Base-by-base conservation (phyloP, 2,329 filamentous ascomycete species). In the Camillea tinctor region DNA sequence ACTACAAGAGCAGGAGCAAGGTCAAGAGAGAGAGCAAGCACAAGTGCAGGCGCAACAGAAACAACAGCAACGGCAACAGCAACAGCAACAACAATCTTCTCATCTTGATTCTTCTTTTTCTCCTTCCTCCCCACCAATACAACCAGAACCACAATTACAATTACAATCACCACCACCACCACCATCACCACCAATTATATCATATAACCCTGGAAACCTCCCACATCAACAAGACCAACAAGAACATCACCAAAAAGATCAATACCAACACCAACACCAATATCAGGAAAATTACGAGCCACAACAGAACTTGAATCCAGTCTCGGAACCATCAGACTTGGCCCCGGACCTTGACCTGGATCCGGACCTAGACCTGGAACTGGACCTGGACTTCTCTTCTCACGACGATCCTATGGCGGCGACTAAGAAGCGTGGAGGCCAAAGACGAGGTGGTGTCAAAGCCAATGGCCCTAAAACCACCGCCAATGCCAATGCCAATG, bases 341-440 rank as follows among this genome's bases (percentile, higher is more conserved):
- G 26, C 2, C 26, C 26, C 7, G 26, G 26, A 30, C 26, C 26
- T 9, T 9, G 26, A 30, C 26, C 26, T 30, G 8, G 8, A 26
- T 8, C 8, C 8, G 6, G 36, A 55, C 57, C 54, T 61, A 52
- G 63, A 66, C 58, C 56, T 64, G 21, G 56, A 63, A 54, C 55
- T 62, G 58, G 58, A 59, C n/a, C 13, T 58, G 13, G 49, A 60
- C 20, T 57, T 52, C 26, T 58, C 56, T 22, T 52, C 58, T 8
- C 59, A 63, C 54, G 64, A 65, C 52, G 44, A 65, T 26, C 61
- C 56, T 53, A 68, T 68, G 68, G 63, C 68, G 40, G 62, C 68
- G 57, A 52, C 68, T 62, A 72, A 66, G 65, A 71, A 67, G 55
- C 72, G 72, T 57, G 64, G 63, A 44, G 68, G 66, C 60, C 68